Evolutionary conservation across 176 grass and related monocot species (phyloP).

Genomic region (Cenchrus purpureus): DNA sequence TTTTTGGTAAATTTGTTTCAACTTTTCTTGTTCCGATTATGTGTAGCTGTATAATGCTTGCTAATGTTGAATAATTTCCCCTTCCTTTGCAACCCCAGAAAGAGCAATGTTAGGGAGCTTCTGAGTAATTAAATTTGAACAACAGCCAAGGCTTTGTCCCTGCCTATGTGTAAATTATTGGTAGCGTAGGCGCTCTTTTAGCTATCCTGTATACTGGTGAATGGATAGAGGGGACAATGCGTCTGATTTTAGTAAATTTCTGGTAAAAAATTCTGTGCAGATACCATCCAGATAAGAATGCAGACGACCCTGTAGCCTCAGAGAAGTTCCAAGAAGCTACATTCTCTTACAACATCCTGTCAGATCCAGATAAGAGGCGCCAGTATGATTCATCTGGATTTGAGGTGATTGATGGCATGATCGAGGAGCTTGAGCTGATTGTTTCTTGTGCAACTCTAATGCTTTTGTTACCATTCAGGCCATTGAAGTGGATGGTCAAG

Average conservation of each 20-base stretch:
- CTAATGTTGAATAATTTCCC: background rate
- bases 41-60: background rate
- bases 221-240: background rate
- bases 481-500: constrained; percentile 89
- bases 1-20: background rate
- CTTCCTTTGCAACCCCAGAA: background rate
- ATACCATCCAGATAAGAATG: constrained; percentile 99
- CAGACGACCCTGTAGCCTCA: constrained; percentile 83
- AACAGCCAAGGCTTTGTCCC: background rate
- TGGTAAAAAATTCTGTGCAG: constrained; percentile 33
- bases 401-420: constrained; percentile 56
- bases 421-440: constrained; percentile 9
- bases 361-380: constrained; percentile 86
- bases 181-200: constrained; percentile 4
- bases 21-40: background rate
- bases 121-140: constrained; percentile 27
- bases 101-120: background rate
- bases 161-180: background rate
- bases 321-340: constrained; percentile 96
- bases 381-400: constrained; percentile 94
- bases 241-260: constrained; percentile 6
- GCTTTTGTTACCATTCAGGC: constrained; percentile 54
- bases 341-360: constrained; percentile 99
- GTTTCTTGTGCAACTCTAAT: constrained; percentile 11
- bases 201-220: constrained; percentile 1